Conservation (phyloP, 1,139 yeast species). For the Casaregolazyma lundiana region DNA sequence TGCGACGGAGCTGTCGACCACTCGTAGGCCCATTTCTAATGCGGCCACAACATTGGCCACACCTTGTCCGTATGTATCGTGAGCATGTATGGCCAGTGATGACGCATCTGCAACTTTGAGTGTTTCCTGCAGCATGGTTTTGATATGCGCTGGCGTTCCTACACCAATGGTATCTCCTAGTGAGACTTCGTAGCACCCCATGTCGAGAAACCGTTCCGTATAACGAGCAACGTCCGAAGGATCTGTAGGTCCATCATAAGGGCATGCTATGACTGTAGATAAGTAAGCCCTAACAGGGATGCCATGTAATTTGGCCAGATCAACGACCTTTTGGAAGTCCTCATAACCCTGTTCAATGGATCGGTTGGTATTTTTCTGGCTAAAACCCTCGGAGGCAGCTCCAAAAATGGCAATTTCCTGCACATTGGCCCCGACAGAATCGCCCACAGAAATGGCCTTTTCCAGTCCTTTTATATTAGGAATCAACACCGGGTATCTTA, state of each 20-base stretch:
- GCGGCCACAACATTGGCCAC: slow-evolving; percentile 35
- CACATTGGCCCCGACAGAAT: slow-evolving; percentile 17
- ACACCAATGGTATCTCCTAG: slow-evolving; percentile 37
- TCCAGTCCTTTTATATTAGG: slow-evolving; percentile 34
- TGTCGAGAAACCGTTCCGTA: slow-evolving; percentile 27
- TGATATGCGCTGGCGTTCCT: slow-evolving; percentile 32
- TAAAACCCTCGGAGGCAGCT: slow-evolving; percentile 35
- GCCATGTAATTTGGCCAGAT: slow-evolving; percentile 24
- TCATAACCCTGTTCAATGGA: slow-evolving; percentile 29
- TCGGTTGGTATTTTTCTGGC: slow-evolving; percentile 32
- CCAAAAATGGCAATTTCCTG: slow-evolving; percentile 34
- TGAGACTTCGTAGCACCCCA: slow-evolving; percentile 37
- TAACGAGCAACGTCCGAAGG: slow-evolving; percentile 30
- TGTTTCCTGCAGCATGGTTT: slow-evolving; percentile 27
- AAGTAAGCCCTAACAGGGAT: slow-evolving; percentile 33
- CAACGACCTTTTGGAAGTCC: slow-evolving; percentile 27
- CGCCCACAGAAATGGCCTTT: slow-evolving; percentile 26
- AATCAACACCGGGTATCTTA: slow-evolving; percentile 31
- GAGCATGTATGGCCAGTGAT: slow-evolving; percentile 35
- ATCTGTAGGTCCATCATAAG: slow-evolving; percentile 35
- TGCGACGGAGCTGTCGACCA: slow-evolving; percentile 33
- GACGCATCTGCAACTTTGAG: slow-evolving; percentile 26
- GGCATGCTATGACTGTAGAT: slow-evolving; percentile 35
- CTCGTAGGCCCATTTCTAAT: slow-evolving; percentile 32
- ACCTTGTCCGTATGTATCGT: slow-evolving; percentile 37